Conservation (phyloP, 305 asterid species). For the Fraxinus ornus region DNA sequence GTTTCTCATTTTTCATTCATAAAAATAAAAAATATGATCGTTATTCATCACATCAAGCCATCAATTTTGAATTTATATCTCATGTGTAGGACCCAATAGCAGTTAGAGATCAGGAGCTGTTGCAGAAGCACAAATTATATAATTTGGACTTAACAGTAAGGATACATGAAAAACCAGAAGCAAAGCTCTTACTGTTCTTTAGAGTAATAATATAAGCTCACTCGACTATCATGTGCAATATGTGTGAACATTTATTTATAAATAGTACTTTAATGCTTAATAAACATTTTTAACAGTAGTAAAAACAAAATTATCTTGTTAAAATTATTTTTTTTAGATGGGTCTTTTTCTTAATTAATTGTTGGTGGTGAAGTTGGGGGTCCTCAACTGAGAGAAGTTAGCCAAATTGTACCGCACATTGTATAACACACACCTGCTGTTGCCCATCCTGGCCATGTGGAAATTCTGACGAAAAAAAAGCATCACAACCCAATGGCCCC, state of each 20-base stretch:
- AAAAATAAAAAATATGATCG: too few species aligned
- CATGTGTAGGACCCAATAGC: too few species aligned
- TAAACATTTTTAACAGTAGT: background rate
- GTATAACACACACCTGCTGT: background rate
- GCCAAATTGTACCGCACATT: constrained; percentile 16
- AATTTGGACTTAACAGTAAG: too few species aligned
- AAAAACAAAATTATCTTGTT: background rate
- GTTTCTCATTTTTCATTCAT: too few species aligned
- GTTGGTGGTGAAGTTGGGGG: constrained; percentile 8
- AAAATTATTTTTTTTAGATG: background rate
- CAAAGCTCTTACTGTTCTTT: too few species aligned
- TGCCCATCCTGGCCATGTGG: constrained; percentile 58
- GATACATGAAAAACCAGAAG: too few species aligned
- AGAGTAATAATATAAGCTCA: too few species aligned
- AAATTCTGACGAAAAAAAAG: constrained; percentile 15
- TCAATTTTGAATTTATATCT: too few species aligned
- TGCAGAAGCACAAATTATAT: too few species aligned
- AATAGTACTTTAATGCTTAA: background rate
- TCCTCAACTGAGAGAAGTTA: background rate
- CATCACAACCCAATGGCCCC: constrained; percentile 7
- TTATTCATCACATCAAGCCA: too few species aligned
- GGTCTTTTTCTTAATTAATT: background rate
- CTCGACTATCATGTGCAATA: too few species aligned
- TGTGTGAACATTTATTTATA: background rate
- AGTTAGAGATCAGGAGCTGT: too few species aligned